Base-by-base conservation (phyloP, 2,329 filamentous ascomycete species). In the Paraphaeosphaeria sporulosa region DNA sequence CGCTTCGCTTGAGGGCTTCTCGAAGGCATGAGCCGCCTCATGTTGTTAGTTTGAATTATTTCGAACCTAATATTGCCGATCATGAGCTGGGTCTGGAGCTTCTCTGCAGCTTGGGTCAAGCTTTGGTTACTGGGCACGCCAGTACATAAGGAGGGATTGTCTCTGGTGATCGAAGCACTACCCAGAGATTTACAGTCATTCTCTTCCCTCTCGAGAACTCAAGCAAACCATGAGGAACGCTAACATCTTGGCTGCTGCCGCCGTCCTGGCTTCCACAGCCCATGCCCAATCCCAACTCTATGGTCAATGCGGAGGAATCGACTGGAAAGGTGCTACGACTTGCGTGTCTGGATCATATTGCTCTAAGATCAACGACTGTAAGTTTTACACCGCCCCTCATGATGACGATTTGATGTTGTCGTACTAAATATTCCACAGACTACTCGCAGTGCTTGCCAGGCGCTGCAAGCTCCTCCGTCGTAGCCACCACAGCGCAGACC, bases 361-460 rank as follows among this genome's bases (percentile, higher is more conserved):
- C 46, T 55, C 55, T 8, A 52, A 55, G 27, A 54, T 58, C 32
- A 60, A 60, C 53, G 61, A 63, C 21, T 63, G 61, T 63, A 56
- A 21, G 61, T 48, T 12, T 30, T 34, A n/a, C 32, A 42, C 19
- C 19, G 7, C 13, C 9, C 17, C 15, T 49, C 9, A 21, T 34
- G n/a, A 53, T 12, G 8, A 21, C 23, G 23, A 21, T 25, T 40
- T 30, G 17, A 34, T n/a, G 44, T 17, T 50, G 43, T 43, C 48
- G 5, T 49, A 42, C 25, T 55, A 10, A 59, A 23, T n/a, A 21
- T 5, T 46, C 4, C 27, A 10, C 15, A 60, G 61, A 56, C 46
- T 63, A 63, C 46, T 60, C 19, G 10, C 61, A 63, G 40, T 63
- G 61, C 32, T 46, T 60, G 7, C 61, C 61, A 43, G 60, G 60